Evolutionary conservation across 768 basidiomycete genomes (phyloP), one percentile per base, ranked within the genome.

Genomic region (Leccinum broughii): DNA sequence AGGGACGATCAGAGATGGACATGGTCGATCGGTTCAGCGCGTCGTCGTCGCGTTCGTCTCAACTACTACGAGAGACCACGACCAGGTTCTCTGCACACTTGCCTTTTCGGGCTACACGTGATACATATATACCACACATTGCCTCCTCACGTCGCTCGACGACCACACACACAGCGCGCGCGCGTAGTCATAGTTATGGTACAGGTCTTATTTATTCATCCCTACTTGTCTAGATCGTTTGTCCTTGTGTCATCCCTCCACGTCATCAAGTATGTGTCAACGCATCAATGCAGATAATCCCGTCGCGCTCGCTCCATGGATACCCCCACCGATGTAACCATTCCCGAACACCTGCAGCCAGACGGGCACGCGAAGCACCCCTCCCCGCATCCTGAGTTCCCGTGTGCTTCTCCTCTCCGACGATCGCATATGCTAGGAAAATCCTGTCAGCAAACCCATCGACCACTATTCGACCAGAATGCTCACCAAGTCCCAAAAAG

Each of bases 331-430:
- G 85, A 66, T 94, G 91, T 51, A 98, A 75, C 89, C 90, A 96
- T 68, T 94, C 92, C 61, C 92, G 88, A 48, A 97, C 88, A 10
- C 91, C 92, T 2, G 91, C 84, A 13, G 92, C 91, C 6, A 98
- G 81, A 11, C 95, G 87, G 24, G 85, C 83, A 55, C 92, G 87
- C 8, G 92, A 92, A 3, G 92, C 86, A 28, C 93, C 93, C 41
- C 94, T 83, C 13, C 80, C 84, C 4, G 83, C 77, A 68, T 95
- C 93, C 69, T 95, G 93, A n/a, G 87, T 89, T 2, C 92, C 95
- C 1, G 92, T 93, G 72, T 98, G 96, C 74, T 95, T 96, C 74
- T 96, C 93, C 76, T 98, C 94, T 20, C 97, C 96, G 6, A 98
- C 92, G 49, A 99, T 81, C 20, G 93, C 77, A 71, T 90, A 99